Evolutionary conservation across 2,329 filamentous ascomycete species (phyloP), one percentile per base, ranked within the genome.

Genomic region (Pseudogymnoascus sp.): DNA sequence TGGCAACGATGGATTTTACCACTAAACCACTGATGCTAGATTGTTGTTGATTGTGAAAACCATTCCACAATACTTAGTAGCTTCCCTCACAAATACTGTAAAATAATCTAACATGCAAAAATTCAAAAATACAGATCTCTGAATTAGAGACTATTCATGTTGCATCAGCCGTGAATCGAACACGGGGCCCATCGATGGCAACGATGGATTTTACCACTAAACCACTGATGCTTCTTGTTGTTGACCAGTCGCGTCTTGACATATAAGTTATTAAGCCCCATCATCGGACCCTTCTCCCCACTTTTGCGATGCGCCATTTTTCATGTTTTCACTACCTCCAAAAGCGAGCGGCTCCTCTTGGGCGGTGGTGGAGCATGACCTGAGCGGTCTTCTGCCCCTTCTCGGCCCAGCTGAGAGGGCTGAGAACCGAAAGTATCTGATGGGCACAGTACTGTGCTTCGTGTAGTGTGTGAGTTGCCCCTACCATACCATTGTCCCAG

Each of bases 151-250:
- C 9, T 42, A 7, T 8, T 42, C 4, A 8, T 42, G 10, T 42
- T 42, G 50, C 50, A 57, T 57, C 50, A 57, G 65, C 70, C 70
- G 69, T 57, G 71, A 73, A 72, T 73, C 70, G 71, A 72, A 73
- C 71, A 62, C 70, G 72, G 72, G 72, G 69, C 72, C 69, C 71
- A 69, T 73, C 72, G 72, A 74, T 73, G 72, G 72, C 72, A 74
- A 74, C 72, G 72, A 74, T 68, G 71, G 69, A 74, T 74, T 73
- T 71, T 57, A 57, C 50, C 50, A 57, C 50, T 57, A 57, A 57
- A 57, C 50, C 50, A 57, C 50, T 57, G 50, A 57, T 57, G 50
- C 50, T 4, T 19, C 6, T 13, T 23, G 4, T 44, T 44, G 19
- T 44, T 2, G 2, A 7, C 19, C 19, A 44, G 7, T 23, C 1